Percentiles rank a stretch among this genome's conserved stretches.
Conservation (phyloP, 441 rosid genomes). For the Omphalea diandra region DNA sequence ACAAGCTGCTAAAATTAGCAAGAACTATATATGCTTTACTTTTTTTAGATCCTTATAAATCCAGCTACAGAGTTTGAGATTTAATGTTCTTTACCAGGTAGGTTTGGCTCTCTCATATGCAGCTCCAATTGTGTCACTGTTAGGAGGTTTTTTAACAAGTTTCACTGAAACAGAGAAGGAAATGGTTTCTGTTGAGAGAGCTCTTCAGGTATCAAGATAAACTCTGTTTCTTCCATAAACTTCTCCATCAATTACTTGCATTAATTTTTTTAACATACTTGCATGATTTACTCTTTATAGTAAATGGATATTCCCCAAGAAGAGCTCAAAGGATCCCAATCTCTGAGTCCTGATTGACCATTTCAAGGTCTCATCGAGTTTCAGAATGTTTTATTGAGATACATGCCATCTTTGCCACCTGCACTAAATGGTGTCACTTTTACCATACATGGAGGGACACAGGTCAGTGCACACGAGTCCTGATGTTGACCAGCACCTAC, state of each 20-base stretch:
- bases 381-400: conserved; percentile 79
- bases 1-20: background rate
- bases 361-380: conserved; percentile 66
- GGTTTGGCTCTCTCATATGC: conserved; percentile 97
- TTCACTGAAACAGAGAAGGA: conserved; percentile 98
- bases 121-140: conserved; percentile 80
- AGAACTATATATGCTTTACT: background rate
- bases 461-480: conserved; percentile 46
- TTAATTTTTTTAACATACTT: too few species aligned
- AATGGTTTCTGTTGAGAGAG: conserved; percentile 96
- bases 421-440: conserved; percentile 63
- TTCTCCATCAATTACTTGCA: conserved; percentile 15
- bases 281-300: conserved; percentile 38
- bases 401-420: conserved; percentile 69
- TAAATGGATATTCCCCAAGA: conserved; percentile 96
- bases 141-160: conserved; percentile 91
- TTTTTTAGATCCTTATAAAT: conserved; percentile 3
- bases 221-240: conserved; percentile 1
- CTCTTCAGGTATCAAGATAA: conserved; percentile 60
- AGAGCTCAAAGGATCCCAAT: conserved; percentile 52
- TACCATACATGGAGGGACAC: conserved; percentile 64
- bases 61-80: background rate
- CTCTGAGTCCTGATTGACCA: conserved; percentile 66
- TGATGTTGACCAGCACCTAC: conserved; percentile 5
- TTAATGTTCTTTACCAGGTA: conserved; percentile 49